These are phyloP conservation scores for Leccinum variicolor DNA, from an alignment of 768 basidiomycete species.

Conservation along the genomic window DNA sequence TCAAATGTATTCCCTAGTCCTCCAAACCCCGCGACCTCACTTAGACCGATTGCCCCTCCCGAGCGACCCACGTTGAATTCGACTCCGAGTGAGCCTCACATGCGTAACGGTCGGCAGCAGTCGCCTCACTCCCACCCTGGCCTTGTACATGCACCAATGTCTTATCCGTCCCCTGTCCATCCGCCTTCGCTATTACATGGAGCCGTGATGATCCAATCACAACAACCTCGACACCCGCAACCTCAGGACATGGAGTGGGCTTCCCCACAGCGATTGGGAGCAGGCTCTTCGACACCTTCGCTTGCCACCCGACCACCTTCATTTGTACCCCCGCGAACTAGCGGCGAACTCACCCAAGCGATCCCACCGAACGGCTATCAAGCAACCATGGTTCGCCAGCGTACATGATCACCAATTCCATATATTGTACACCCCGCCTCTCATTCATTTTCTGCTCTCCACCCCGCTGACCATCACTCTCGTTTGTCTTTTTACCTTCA, in stretches of 20 bases:
- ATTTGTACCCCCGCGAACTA: constrained; percentile 44
- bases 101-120: constrained; percentile 39
- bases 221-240: constrained; percentile 37
- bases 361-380: constrained; percentile 45
- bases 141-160: constrained; percentile 40
- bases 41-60: constrained; percentile 32
- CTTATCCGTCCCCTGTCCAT: constrained; percentile 43
- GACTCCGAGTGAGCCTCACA: constrained; percentile 36
- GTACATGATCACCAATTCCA: constrained; percentile 36
- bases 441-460: constrained; percentile 24
- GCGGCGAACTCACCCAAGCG: constrained; percentile 40
- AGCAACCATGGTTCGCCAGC: constrained; percentile 46
- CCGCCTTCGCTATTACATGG: constrained; percentile 45
- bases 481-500: constrained; percentile 19
- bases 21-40: constrained; percentile 19
- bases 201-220: constrained; percentile 41
- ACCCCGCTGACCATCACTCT: constrained; percentile 27
- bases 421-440: neutral
- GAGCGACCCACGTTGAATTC: constrained; percentile 47
- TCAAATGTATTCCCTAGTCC: constrained; percentile 27
- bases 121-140: constrained; percentile 40
- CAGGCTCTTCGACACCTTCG: constrained; percentile 30
- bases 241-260: constrained; percentile 45
- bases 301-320: constrained; percentile 50
- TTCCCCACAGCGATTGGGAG: constrained; percentile 37